Base-by-base conservation (phyloP, 2,329 filamentous ascomycete species). In the Setomelanomma holmii region DNA sequence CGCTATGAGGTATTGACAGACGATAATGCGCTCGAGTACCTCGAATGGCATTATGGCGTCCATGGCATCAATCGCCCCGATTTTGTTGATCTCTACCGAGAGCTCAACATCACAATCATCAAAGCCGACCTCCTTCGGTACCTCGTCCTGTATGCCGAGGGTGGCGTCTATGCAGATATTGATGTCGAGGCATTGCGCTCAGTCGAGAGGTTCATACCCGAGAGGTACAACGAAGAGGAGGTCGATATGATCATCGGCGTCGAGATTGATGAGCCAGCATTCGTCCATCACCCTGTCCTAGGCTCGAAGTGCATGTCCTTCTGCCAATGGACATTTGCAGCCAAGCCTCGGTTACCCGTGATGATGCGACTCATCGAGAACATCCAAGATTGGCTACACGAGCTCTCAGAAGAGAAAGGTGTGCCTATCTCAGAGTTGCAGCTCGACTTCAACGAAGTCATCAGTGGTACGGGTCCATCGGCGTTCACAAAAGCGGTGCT, bases 301-400 rank as follows among this genome's bases (percentile, higher is more conserved):
- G 87, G 88, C 12, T 80, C 80, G 42, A 90, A 90, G 73, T 89
- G 84, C 33, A 78, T 80, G 59, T 90, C 87, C 0, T 90, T 90
- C 68, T 90, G 87, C 69, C 88, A 90, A 66, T 90, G 88, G 88
- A 90, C 88, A 0, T 89, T 90, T 64, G 87, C 89, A 77, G 84
- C 84, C 61, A 88, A 89, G 66, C 86, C 88, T 1, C 77, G 80
- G 16, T 81, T 86, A 21, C 86, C 86, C 1, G 85, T 90, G 49
- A 89, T 90, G 86, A 78, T 89, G 70, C 76, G 78, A 24, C 79
- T 90, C 3, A 82, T 90, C 40, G 86, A 89, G 67, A 84, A 87
- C 63, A 89, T 90, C 67, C 82, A 89, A 72, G 68, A 75, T 1
- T 89, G 87, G 87, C 78, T 90, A 43, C 80, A 83, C 22, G 81